Percentiles rank a stretch among this genome's conserved stretches.
Evolutionary conservation across 2,329 filamentous ascomycete genomes (phyloP).

Genomic region (Helminthosporium solani): DNA sequence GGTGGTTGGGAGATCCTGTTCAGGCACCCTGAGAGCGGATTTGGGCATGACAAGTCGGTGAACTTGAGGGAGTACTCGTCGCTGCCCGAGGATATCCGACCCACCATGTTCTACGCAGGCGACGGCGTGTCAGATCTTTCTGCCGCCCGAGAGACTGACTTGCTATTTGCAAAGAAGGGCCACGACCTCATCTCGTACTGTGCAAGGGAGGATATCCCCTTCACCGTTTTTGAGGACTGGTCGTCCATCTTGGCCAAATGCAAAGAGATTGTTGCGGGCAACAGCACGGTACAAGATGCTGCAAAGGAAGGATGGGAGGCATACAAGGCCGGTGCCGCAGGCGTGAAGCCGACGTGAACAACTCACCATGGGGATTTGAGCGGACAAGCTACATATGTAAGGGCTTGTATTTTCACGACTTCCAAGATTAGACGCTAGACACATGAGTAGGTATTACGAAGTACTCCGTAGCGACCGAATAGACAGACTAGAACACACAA

Average conservation of each 20-base stretch:
- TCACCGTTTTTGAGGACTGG: conserved; percentile 86
- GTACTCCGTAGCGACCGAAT: neutral
- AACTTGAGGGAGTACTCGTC: conserved; percentile 85
- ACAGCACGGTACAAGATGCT: conserved; percentile 68
- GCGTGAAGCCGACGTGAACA: conserved; percentile 18
- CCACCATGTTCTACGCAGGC: conserved; percentile 89
- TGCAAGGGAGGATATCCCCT: conserved; percentile 78
- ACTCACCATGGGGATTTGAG: conserved; percentile 7
- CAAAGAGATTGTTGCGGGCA: conserved; percentile 72
- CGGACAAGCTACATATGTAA: neutral
- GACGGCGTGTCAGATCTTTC: conserved; percentile 92
- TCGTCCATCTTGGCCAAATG: conserved; percentile 73
- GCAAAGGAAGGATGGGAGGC: conserved; percentile 55
- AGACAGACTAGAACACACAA: neutral
- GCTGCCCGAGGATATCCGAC: conserved; percentile 66
- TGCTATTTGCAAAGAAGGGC: conserved; percentile 90
- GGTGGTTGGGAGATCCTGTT: conserved; percentile 86
- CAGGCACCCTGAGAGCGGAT: conserved; percentile 77
- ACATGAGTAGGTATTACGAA: too few relatives aligned
- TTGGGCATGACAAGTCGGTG: conserved; percentile 95
- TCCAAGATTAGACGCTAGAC: neutral
- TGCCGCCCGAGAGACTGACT: conserved; percentile 86
- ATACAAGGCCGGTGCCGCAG: conserved; percentile 50
- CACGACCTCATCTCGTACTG: conserved; percentile 88
- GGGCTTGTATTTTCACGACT: neutral